Base-by-base conservation (phyloP, 768 basidiomycete genomes). In the Mycena maculata region DNA sequence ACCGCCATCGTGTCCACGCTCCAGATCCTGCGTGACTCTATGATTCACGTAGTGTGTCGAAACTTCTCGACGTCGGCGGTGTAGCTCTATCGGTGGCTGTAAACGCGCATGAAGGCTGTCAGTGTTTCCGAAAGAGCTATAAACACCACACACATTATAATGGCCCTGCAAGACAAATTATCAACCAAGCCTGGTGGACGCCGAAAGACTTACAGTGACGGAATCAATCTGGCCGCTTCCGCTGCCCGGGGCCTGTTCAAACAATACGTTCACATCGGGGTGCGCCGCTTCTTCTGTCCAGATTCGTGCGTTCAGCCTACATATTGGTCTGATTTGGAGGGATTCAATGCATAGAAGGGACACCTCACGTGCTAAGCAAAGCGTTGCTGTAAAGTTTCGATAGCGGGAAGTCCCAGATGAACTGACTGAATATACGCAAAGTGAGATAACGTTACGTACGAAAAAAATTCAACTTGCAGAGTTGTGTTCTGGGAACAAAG, bases 321-420 rank as follows among this genome's bases (percentile, higher is more conserved):
- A 2, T 8, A 60, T 45, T 45, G 18, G 12, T 38, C 33, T 9
- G 36, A 13, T 36, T 33, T 8, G 7, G 7, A 20, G 30, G 3
- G 48, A 56, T 48, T 4, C 16, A 12, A 6, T 2, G 20, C 3
- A 30, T 22, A 33, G 4, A 8, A 16, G 23, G 12, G n/a, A 7
- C 23, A 4, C 23, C 60, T 18, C 18, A 62, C 66, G 61, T 42
- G 45, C 56, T 63, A 13, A 70, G 25, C 4, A 70, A 22, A 0
- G 60, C 52, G 38, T 64, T 70, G 9, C 39, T 60, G 33, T 72
- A 70, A 0, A 70, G 64, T 31, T 70, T 70, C 13, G 61, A 58
- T 1, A 72, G 58, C 6, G 65, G 45, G 23, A 72, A 71, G 23
- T 72, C 71, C 47, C 47, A 67, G 39, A 63, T 49, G 22, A 70